A percentile compares a stretch with the other conserved stretches of the same genome.
Evolutionary conservation across 306 rosid species (phyloP).

Genomic region (Ormosia semicastrata): DNA sequence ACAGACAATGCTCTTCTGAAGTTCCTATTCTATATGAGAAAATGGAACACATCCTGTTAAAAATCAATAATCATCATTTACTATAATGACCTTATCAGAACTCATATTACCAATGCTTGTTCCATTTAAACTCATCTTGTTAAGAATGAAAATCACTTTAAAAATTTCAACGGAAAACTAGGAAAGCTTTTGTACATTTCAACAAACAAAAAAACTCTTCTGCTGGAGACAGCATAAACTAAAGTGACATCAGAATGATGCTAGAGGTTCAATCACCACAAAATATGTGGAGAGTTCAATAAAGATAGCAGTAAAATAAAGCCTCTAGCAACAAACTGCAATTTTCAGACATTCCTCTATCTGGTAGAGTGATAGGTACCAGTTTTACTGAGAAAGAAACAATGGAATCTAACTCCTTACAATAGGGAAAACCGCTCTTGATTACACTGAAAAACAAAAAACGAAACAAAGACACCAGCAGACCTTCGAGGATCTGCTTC

Average conservation of each 20-base stretch:
- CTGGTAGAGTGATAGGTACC: not conserved
- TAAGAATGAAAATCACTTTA: not conserved
- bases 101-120: not conserved
- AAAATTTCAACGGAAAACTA: not conserved
- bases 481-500: too few species aligned
- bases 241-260: constrained; percentile 14
- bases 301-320: constrained; percentile 6
- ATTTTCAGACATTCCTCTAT: constrained; percentile 20
- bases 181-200: not conserved
- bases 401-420: too few species aligned
- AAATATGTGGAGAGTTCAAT: not conserved
- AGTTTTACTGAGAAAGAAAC: too few species aligned
- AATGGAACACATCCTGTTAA: constrained; percentile 5
- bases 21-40: constrained; percentile 8
- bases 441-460: too few species aligned
- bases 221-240: not conserved
- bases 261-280: constrained; percentile 11
- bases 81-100: not conserved
- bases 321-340: not conserved
- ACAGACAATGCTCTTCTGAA: constrained; percentile 11
- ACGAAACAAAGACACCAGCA: too few species aligned
- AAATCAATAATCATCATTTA: not conserved
- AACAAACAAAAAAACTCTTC: not conserved
- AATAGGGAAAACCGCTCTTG: too few species aligned
- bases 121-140: not conserved